phyloP scores from a whole-genome alignment of 164 flowering plant genomes.

The Dillenia suffruticosa region DNA sequence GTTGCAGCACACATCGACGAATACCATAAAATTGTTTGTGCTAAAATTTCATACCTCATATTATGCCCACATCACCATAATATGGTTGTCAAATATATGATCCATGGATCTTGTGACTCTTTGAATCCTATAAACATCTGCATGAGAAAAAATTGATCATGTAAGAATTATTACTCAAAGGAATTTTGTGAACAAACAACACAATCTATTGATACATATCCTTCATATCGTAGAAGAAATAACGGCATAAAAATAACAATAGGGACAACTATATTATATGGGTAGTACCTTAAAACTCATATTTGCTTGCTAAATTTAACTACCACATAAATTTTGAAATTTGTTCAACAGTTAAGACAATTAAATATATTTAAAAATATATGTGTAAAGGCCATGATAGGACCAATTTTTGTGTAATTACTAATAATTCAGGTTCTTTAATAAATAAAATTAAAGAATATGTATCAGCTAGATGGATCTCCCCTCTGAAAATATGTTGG shows the following conservation, averaged over 20 bases:
- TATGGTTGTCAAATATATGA: conserved; percentile 15
- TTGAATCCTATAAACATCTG: background rate
- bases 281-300: conserved; percentile 11
- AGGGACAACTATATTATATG: background rate
- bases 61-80: background rate
- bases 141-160: conserved; percentile 8
- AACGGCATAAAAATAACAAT: background rate
- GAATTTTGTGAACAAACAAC: background rate
- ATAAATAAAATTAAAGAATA: too few species aligned
- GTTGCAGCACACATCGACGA: conserved; percentile 1
- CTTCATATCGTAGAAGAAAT: conserved; percentile 7
- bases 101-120: conserved; percentile 19
- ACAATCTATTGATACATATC: conserved; percentile 5
- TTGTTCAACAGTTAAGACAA: conserved; percentile 1
- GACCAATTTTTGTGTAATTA: too few species aligned
- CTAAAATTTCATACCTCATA: conserved; percentile 6
- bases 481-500: too few species aligned
- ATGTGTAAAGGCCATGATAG: conserved; percentile 14
- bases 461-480: too few species aligned
- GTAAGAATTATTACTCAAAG: conserved; percentile 9
- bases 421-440: too few species aligned
- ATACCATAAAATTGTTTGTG: conserved; percentile 8
- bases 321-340: too few species aligned
- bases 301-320: too few species aligned
- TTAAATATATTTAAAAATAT: conserved; percentile 20